Conservation (phyloP, 371 early-diverging fungal genomes). For the Mucor irregularis region DNA sequence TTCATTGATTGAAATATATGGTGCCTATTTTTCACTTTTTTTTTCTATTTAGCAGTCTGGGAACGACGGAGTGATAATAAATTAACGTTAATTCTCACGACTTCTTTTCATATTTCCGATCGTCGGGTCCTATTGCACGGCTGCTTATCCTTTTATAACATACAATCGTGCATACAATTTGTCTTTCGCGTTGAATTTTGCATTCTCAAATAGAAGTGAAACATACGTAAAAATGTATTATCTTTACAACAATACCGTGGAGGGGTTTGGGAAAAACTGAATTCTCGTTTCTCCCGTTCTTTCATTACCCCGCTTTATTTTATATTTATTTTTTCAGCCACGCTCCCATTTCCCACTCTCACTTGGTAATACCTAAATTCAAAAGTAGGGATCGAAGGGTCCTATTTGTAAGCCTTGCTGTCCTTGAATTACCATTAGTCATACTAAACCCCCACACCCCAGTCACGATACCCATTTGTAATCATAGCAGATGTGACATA, state of each 20-base stretch:
- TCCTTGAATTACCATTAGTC: background rate
- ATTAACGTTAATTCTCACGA: conserved; percentile 12
- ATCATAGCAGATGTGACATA: too few species aligned
- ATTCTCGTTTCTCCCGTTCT: background rate
- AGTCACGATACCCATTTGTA: background rate
- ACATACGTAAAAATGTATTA: background rate
- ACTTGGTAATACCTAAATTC: background rate
- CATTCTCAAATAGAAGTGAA: background rate
- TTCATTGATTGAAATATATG: background rate
- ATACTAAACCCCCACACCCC: background rate
- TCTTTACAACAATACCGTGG: background rate
- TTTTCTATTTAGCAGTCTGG: conserved; percentile 10
- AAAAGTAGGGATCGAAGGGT: conserved; percentile 21
- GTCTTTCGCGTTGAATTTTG: background rate
- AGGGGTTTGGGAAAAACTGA: background rate
- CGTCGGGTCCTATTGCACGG: too few species aligned
- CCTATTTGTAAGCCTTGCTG: conserved; percentile 2
- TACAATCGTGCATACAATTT: background rate
- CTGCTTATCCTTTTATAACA: too few species aligned
- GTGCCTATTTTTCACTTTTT: background rate
- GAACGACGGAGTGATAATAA: conserved; percentile 4
- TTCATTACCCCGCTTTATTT: conserved; percentile 20
- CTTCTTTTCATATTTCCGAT: background rate
- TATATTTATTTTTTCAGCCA: conserved; percentile 13
- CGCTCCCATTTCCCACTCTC: conserved; percentile 12